phyloP scores from a whole-genome alignment of 225 moss, liverwort and hornwort genomes.

The Pleurozium schreberi region DNA sequence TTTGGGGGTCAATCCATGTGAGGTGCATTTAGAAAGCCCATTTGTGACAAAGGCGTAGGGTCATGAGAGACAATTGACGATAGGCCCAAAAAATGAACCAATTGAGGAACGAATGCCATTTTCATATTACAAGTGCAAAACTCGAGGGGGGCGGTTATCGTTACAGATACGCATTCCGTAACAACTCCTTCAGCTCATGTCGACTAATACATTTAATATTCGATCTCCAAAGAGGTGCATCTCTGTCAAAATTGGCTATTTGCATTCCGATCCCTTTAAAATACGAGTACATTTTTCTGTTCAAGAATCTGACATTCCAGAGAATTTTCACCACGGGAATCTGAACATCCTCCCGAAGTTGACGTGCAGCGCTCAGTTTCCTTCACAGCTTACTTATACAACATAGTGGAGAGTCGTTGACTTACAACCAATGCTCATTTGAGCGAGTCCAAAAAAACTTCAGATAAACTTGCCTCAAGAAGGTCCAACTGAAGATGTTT shows the following conservation, averaged over 20 bases:
- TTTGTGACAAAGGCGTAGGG: background rate
- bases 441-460: background rate
- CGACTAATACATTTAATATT: background rate
- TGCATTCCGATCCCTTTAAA: background rate
- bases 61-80: background rate
- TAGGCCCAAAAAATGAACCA: background rate
- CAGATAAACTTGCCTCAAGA: slow-evolving; percentile 17
- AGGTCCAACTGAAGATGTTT: slow-evolving; percentile 52
- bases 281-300: background rate
- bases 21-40: background rate
- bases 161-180: background rate
- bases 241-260: background rate
- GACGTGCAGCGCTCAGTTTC: background rate
- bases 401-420: background rate
- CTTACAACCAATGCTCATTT: background rate
- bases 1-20: background rate
- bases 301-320: background rate
- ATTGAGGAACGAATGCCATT: background rate
- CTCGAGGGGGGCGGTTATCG: background rate
- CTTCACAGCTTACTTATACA: background rate
- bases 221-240: background rate
- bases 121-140: background rate
- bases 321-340: background rate
- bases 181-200: background rate
- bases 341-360: background rate